Evolutionary conservation across 352 stramenopile genomes (phyloP).

Genomic region (Globisporangium viniferum): DNA sequence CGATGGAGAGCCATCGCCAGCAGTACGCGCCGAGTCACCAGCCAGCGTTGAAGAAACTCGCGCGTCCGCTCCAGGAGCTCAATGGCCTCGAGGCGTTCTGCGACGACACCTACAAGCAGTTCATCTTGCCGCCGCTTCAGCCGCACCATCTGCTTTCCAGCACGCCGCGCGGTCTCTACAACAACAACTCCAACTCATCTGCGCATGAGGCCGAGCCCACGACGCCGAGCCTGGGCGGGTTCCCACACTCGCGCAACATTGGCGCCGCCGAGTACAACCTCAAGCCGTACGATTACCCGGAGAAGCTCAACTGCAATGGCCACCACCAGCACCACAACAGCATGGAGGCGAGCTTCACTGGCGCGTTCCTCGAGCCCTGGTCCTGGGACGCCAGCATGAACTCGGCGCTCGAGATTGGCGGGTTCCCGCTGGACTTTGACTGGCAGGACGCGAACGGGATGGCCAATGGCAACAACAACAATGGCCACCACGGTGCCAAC

Average conservation of each 20-base stretch:
- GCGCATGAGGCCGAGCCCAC: constrained; percentile 16
- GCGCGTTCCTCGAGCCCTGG: constrained; percentile 63
- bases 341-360: constrained; percentile 33
- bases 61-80: constrained; percentile 28
- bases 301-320: constrained; percentile 4
- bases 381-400: constrained; percentile 51
- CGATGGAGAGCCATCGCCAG: constrained; percentile 10
- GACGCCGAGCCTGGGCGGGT: constrained; percentile 24
- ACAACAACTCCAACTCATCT: background rate
- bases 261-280: constrained; percentile 16
- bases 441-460: constrained; percentile 34
- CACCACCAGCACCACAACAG: constrained; percentile 14
- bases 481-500: constrained; percentile 8
- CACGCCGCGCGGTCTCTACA: constrained; percentile 24
- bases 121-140: constrained; percentile 45
- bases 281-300: constrained; percentile 35
- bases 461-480: constrained; percentile 18
- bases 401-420: constrained; percentile 39
- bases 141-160: constrained; percentile 32
- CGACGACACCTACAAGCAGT: constrained; percentile 44
- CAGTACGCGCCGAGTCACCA: constrained; percentile 37
- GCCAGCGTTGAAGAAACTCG: constrained; percentile 51
- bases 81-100: constrained; percentile 53
- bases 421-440: constrained; percentile 47
- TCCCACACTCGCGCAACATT: constrained; percentile 25